Percentiles rank a stretch among this genome's conserved stretches.
Conservation (phyloP, 768 basidiomycete genomes). For the Boletus bicolor region DNA sequence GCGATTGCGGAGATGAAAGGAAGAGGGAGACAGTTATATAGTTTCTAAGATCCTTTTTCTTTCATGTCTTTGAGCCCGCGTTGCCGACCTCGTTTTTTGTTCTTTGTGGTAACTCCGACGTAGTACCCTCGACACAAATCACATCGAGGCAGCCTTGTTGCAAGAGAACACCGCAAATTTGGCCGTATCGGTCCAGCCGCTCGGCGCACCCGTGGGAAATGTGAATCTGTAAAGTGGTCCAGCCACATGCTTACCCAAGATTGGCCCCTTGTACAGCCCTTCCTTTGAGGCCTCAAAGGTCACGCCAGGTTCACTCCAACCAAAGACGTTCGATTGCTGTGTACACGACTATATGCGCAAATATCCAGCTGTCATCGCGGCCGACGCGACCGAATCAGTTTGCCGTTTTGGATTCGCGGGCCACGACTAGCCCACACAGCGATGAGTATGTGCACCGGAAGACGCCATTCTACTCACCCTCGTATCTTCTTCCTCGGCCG, state of each 20-base stretch:
- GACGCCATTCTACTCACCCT: constrained; percentile 51
- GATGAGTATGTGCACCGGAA: neutral
- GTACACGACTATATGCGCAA: constrained; percentile 8
- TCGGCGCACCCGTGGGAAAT: constrained; percentile 29
- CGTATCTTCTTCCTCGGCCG: constrained; percentile 74
- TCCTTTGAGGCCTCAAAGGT: constrained; percentile 9
- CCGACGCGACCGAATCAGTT: constrained; percentile 66
- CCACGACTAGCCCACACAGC: constrained; percentile 52
- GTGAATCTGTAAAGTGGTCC: constrained; percentile 28
- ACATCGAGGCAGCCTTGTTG: constrained; percentile 38
- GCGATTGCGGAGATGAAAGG: constrained; percentile 18
- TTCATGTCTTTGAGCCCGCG: constrained; percentile 37
- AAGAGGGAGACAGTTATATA: constrained; percentile 28
- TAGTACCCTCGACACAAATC: constrained; percentile 32
- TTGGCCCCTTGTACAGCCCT: constrained; percentile 12
- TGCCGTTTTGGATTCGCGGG: constrained; percentile 70
- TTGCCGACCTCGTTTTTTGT: constrained; percentile 41
- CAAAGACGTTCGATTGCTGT: constrained; percentile 12
- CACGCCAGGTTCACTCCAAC: constrained; percentile 11
- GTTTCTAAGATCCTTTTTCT: constrained; percentile 31
- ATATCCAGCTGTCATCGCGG: constrained; percentile 24
- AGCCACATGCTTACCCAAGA: constrained; percentile 23
- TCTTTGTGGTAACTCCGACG: constrained; percentile 39
- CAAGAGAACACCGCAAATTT: constrained; percentile 19
- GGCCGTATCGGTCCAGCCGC: constrained; percentile 10